Evolutionary conservation across 2,329 filamentous ascomycete species (phyloP).

Genomic region (Helminthosporium solani): DNA sequence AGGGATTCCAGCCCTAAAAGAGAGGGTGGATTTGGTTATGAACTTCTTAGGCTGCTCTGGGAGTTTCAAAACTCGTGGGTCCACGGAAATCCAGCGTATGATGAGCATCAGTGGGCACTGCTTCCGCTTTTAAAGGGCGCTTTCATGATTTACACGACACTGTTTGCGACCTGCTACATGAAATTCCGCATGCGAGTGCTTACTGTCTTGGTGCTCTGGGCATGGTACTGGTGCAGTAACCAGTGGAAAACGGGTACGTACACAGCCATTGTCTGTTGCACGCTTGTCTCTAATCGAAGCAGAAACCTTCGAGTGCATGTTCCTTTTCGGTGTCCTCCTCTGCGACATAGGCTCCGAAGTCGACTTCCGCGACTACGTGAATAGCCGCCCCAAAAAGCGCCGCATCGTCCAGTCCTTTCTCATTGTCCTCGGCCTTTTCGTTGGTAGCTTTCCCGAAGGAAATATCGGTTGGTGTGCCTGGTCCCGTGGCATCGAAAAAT

Average conservation of each 20-base stretch:
- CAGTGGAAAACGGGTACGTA: slow-evolving; percentile 49
- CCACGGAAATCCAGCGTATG: slow-evolving; percentile 53
- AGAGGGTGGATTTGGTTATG: slow-evolving; percentile 47
- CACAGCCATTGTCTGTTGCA: not conserved
- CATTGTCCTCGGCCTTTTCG: slow-evolving; percentile 48
- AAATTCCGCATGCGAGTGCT: slow-evolving; percentile 51
- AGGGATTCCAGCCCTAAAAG: slow-evolving; percentile 51
- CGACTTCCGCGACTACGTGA: slow-evolving; percentile 49
- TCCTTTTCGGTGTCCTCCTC: slow-evolving; percentile 54
- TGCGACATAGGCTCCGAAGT: slow-evolving; percentile 53
- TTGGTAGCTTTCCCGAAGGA: slow-evolving; percentile 54
- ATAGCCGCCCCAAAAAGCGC: slow-evolving; percentile 39
- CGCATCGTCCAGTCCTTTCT: slow-evolving; percentile 43
- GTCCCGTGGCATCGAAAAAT: slow-evolving; percentile 48
- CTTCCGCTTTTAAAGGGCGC: slow-evolving; percentile 52
- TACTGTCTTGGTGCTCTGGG: slow-evolving; percentile 48
- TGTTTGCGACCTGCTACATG: slow-evolving; percentile 52
- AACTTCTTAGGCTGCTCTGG: slow-evolving; percentile 47
- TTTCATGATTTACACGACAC: slow-evolving; percentile 53
- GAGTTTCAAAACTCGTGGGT: slow-evolving; percentile 55
- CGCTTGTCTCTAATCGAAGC: not conserved
- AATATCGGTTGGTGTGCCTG: slow-evolving; percentile 53
- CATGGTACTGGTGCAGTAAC: slow-evolving; percentile 53
- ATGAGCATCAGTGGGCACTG: slow-evolving; percentile 59
- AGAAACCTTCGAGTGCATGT: slow-evolving; percentile 58